These are phyloP conservation scores for Malus hybrid DNA, from an alignment of 331 rosid species.

Conservation along the genomic window DNA sequence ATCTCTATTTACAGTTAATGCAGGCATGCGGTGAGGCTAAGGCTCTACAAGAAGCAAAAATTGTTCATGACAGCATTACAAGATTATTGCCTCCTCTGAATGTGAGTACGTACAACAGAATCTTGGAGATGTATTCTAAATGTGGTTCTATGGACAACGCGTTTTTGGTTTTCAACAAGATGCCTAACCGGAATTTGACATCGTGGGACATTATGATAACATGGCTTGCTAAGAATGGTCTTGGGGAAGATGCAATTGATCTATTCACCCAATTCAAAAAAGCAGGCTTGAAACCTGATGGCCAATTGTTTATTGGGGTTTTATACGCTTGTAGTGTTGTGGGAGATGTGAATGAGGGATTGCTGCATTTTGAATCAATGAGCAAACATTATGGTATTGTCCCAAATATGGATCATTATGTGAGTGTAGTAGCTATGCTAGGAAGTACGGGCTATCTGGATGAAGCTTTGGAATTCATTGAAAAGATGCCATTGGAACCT, in stretches of 20 bases:
- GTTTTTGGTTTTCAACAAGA: no score
- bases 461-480: constrained; percentile 65
- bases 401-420: constrained; percentile 51
- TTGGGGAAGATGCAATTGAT: constrained; percentile 42
- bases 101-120: no score
- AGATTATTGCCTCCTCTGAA: no score
- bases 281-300: constrained; percentile 54
- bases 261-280: constrained; percentile 51
- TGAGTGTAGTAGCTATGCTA: constrained; percentile 53
- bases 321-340: constrained; percentile 43
- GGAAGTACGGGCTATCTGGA: constrained; percentile 58
- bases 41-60: constrained; percentile 56
- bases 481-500: constrained; percentile 60
- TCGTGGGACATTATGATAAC: no score
- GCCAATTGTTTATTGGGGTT: constrained; percentile 51
- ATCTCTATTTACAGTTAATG: constrained; percentile 41
- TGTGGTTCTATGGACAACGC: no score
- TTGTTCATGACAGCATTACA: constrained; percentile 21
- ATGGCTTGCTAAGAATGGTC: no score
- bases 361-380: constrained; percentile 59
- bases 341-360: constrained; percentile 56
- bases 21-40: constrained; percentile 47
- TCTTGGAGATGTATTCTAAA: constrained; percentile 54
- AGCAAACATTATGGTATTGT: constrained; percentile 45
- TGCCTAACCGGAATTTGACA: no score